Percentiles rank a stretch among this genome's conserved stretches.
These are phyloP conservation scores for Pseudoturritis turrita DNA, from an alignment of 345 rosid species.

Conservation along the genomic window DNA sequence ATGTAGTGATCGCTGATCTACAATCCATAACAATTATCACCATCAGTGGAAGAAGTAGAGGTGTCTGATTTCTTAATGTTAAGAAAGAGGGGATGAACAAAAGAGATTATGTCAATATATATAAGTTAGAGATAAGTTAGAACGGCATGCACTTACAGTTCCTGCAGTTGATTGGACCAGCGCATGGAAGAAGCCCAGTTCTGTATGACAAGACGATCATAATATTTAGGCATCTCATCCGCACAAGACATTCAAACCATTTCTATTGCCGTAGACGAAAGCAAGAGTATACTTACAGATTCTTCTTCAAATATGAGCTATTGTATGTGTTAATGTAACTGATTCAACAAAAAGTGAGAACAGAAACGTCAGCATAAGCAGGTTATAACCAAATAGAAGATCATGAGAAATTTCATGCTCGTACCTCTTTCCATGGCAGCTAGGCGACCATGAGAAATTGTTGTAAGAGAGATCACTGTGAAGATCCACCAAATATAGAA, in stretches of 20 bases:
- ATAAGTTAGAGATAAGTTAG: neutral
- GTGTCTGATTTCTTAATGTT: neutral
- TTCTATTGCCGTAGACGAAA: neutral
- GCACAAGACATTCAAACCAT: neutral
- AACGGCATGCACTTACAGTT: neutral
- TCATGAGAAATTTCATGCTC: neutral
- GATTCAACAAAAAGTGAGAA: slow-evolving; percentile 5
- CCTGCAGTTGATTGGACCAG: neutral
- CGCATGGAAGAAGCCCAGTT: slow-evolving; percentile 10
- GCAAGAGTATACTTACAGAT: slow-evolving; percentile 1
- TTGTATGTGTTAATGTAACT: slow-evolving; percentile 10
- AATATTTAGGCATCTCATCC: neutral
- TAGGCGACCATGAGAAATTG: slow-evolving; percentile 14
- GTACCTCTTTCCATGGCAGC: slow-evolving; percentile 1
- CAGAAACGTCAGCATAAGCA: neutral
- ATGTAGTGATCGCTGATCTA: slow-evolving; percentile 23
- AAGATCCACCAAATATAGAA: neutral
- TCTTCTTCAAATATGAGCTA: slow-evolving; percentile 13
- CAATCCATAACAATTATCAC: neutral
- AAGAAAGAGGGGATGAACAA: too few species aligned
- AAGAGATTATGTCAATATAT: too few species aligned
- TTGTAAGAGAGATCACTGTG: slow-evolving; percentile 26
- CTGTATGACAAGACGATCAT: neutral
- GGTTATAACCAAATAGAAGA: neutral
- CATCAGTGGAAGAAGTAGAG: neutral